These are phyloP conservation scores for Melocanna baccifera DNA, from an alignment of 176 grass and related monocot genomes.

Conservation along the genomic window DNA sequence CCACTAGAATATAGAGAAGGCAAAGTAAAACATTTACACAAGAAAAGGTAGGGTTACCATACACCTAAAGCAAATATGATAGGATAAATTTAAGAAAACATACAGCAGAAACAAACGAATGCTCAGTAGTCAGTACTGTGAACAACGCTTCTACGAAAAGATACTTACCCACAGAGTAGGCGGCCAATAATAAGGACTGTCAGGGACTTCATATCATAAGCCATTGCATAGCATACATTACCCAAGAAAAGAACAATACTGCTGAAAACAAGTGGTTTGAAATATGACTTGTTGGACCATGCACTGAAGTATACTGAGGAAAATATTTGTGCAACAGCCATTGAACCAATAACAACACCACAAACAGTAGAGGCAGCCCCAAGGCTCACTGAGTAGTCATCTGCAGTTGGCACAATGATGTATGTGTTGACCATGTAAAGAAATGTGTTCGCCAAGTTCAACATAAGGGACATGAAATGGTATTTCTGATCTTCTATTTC, in stretches of 20 bases:
- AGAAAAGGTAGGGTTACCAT: constrained; percentile 18
- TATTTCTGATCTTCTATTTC: constrained; percentile 81
- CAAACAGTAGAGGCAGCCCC: constrained; percentile 88
- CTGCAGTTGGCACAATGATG: constrained; percentile 88
- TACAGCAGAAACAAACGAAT: background rate
- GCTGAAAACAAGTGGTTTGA: constrained; percentile 84
- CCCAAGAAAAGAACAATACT: constrained; percentile 83
- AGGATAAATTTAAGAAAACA: background rate
- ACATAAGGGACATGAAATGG: constrained; percentile 75
- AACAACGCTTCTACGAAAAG: background rate
- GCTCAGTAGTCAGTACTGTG: background rate
- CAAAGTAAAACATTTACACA: background rate
- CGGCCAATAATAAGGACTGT: constrained; percentile 68
- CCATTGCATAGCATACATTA: constrained; percentile 73
- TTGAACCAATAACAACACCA: constrained; percentile 89
- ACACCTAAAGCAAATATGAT: background rate
- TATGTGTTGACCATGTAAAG: constrained; percentile 98
- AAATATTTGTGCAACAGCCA: constrained; percentile 91
- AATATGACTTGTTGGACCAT: constrained; percentile 93
- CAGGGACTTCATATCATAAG: constrained; percentile 78
- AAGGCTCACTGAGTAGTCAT: constrained; percentile 88
- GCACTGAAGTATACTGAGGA: constrained; percentile 88
- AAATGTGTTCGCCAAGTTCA: constrained; percentile 91
- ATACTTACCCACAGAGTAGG: constrained; percentile 74
- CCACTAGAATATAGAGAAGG: constrained; percentile 1